Conservation (phyloP, 2,329 filamentous ascomycete genomes). For the Beauveria pseudobassiana region DNA sequence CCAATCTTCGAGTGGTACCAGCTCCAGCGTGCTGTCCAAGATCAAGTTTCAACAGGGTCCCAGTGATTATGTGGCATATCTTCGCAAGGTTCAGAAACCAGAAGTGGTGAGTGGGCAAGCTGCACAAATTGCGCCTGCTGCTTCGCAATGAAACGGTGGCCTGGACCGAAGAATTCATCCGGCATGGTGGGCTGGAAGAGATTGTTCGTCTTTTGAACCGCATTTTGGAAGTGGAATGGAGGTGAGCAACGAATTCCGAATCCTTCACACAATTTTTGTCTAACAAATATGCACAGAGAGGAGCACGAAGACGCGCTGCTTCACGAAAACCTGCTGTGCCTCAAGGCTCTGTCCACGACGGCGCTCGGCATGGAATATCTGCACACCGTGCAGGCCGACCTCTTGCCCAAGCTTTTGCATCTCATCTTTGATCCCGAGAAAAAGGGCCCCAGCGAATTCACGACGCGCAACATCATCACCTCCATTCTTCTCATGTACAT, state of each 20-base stretch:
- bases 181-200: constrained; percentile 84
- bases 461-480: constrained; percentile 82
- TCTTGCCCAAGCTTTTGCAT: constrained; percentile 78
- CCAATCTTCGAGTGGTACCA: constrained; percentile 42
- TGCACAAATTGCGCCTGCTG: constrained; percentile 85
- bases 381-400: constrained; percentile 65
- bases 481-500: constrained; percentile 87
- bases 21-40: constrained; percentile 55
- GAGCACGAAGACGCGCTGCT: constrained; percentile 92
- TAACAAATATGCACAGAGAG: constrained; percentile 49
- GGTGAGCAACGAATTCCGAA: constrained; percentile 45
- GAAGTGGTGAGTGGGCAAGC: constrained; percentile 78
- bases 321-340: constrained; percentile 83
- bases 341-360: constrained; percentile 92
- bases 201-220: constrained; percentile 79
- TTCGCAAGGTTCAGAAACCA: constrained; percentile 73
- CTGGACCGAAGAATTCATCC: constrained; percentile 91
- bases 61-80: constrained; percentile 77
- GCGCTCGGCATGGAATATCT: constrained; percentile 78
- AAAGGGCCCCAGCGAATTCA: constrained; percentile 95
- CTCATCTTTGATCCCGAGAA: constrained; percentile 98
- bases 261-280: constrained; percentile 12
- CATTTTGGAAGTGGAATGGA: constrained; percentile 96
- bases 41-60: constrained; percentile 69
- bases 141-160: constrained; percentile 90